Evolutionary conservation across 1,139 yeast species (phyloP).

Genomic region (Hyphopichia buzzinii): DNA sequence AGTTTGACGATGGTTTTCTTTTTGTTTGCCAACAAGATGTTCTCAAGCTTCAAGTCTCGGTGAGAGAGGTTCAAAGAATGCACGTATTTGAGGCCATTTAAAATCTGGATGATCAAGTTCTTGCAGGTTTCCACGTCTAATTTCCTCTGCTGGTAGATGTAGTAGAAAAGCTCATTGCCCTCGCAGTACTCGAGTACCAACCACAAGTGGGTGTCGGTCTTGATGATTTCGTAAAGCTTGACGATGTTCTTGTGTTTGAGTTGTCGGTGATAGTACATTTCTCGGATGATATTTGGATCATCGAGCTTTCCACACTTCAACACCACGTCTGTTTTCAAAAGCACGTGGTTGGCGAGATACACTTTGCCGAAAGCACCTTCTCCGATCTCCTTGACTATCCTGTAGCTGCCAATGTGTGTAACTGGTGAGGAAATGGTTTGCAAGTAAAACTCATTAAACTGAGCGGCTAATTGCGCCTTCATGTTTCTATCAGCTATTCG

Average conservation of each 20-base stretch:
- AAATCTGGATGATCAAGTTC: conserved; percentile 70
- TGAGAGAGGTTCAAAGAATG: conserved; percentile 84
- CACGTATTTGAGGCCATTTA: conserved; percentile 80
- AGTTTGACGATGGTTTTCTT: conserved; percentile 59
- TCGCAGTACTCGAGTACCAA: conserved; percentile 88
- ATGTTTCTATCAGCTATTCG: conserved; percentile 27
- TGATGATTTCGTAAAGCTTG: conserved; percentile 78
- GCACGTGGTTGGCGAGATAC: conserved; percentile 73
- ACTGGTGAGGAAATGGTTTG: conserved; percentile 53
- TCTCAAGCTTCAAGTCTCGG: conserved; percentile 86
- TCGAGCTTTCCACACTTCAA: conserved; percentile 79
- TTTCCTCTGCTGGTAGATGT: conserved; percentile 57
- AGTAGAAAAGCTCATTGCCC: conserved; percentile 80
- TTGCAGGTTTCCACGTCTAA: conserved; percentile 56
- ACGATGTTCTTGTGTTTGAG: conserved; percentile 84
- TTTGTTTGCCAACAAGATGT: conserved; percentile 71
- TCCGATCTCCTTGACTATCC: conserved; percentile 69
- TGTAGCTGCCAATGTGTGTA: conserved; percentile 74
- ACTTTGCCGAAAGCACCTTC: conserved; percentile 94
- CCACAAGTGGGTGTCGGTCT: conserved; percentile 80
- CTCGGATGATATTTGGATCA: conserved; percentile 89
- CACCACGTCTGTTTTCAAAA: conserved; percentile 76
- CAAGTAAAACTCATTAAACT: conserved; percentile 60
- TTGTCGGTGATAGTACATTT: conserved; percentile 84
- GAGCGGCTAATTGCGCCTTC: conserved; percentile 54